Evolutionary conservation across 805 yeast genomes (phyloP), one percentile per base, ranked within the genome.

Genomic region (Myxozyma neotropica): DNA sequence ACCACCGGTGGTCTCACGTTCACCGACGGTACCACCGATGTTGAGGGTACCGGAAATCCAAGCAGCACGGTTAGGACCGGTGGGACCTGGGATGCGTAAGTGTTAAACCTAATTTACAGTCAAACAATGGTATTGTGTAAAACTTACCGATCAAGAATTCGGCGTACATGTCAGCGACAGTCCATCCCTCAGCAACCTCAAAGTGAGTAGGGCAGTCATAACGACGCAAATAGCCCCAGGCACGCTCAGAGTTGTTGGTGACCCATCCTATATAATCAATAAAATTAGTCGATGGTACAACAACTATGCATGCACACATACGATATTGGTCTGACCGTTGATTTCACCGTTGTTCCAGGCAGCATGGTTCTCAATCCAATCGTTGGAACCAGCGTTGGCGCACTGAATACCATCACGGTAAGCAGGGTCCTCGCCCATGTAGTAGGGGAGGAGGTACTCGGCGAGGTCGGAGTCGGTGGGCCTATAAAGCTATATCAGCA

Each of bases 81-180:
- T 68, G 13, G 70, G 67, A 15, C 67, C 62, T 57, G 10, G 7
- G 13, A n/a, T 19, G 39, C 19, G 15, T 7, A 38, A 15, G n/a
- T 38, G 21, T 38, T 38, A 38, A n/a, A 5, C 5, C 17, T 7
- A 38, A 8, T 38, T 17, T 38, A 5, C 21, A 15, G 6, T 8
- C 17, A 38, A 17, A 7, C 13, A 4, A 15, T 5, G 21, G 6
- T 15, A n/a, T 17, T 15, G 4, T 5, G 15, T 17, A 31, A 5
- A 31, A 17, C 53, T 21, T 52, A 58, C 63, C 70, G 38, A 68
- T 65, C 23, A 68, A 66, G 38, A 65, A 51, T 50, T 68, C 70
- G 10, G 64, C 31, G 49, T 68, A 68, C 71, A 69, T 69, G 52
- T 69, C 71, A 12, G 52, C 71, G 21, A 69, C 56, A 21, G 70